Evolutionary conservation across 139 green algal species (phyloP).

Genomic region (Coccomyxa sp.): DNA sequence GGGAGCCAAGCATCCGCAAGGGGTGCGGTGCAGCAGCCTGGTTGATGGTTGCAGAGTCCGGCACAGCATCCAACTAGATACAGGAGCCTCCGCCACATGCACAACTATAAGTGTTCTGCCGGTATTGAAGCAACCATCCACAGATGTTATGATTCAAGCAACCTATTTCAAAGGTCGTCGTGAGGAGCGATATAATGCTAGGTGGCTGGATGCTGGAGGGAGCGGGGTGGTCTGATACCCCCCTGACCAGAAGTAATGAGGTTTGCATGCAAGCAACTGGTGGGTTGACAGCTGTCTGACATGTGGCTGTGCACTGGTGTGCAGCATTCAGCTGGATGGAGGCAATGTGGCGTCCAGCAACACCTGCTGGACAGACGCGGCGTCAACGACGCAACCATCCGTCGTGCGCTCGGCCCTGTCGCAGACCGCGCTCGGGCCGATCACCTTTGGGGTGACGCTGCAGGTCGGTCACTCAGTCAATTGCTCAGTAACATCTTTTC

Average conservation of each 20-base stretch:
- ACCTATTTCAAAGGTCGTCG: too few relatives aligned
- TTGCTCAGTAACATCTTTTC: too few relatives aligned
- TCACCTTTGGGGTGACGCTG: neutral
- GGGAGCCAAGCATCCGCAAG: too few relatives aligned
- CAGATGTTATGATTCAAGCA: too few relatives aligned
- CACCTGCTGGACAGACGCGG: conserved; percentile 1
- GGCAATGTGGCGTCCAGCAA: neutral
- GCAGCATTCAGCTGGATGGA: neutral
- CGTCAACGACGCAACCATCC: neutral
- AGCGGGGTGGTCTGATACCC: neutral
- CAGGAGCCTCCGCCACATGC: too few relatives aligned
- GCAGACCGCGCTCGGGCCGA: neutral
- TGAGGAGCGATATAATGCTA: too few relatives aligned
- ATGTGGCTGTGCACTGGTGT: neutral
- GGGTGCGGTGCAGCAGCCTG: too few relatives aligned
- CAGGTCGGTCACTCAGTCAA: too few relatives aligned
- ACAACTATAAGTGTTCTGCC: too few relatives aligned
- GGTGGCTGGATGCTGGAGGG: neutral
- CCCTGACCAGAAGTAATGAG: neutral
- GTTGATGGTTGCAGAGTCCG: too few relatives aligned
- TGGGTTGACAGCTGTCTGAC: neutral
- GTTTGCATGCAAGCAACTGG: neutral
- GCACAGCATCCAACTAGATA: too few relatives aligned
- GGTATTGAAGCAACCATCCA: too few relatives aligned
- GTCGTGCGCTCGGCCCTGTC: neutral